Conservation (phyloP, 2,329 filamentous ascomycete species). For the Pestalotiopsis sp. region DNA sequence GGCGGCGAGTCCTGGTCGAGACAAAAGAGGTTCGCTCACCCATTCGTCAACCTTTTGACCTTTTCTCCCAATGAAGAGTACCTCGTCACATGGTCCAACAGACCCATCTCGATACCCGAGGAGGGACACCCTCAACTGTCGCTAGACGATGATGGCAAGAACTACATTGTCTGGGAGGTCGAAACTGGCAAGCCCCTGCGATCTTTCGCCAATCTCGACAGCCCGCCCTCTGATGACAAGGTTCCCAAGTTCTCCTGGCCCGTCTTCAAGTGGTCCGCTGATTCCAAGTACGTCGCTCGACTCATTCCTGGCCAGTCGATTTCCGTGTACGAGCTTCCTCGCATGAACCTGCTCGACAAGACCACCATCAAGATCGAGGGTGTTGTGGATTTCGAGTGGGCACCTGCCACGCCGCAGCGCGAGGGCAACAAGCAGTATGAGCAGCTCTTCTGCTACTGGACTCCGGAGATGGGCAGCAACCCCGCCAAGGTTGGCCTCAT, state of each 20-base stretch:
- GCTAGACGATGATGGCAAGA: slow-evolving; percentile 95
- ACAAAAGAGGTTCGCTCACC: slow-evolving; percentile 91
- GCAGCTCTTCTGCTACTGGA: slow-evolving; percentile 98
- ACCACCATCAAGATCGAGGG: slow-evolving; percentile 94
- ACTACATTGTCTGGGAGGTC: slow-evolving; percentile 98
- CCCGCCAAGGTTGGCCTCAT: slow-evolving; percentile 96
- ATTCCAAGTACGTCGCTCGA: slow-evolving; percentile 95
- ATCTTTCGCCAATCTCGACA: slow-evolving; percentile 89
- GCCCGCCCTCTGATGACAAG: slow-evolving; percentile 64
- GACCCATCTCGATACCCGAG: slow-evolving; percentile 90
- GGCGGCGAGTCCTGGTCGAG: slow-evolving; percentile 87
- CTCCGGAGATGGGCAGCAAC: slow-evolving; percentile 95
- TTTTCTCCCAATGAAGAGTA: slow-evolving; percentile 95
- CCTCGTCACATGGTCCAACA: slow-evolving; percentile 94
- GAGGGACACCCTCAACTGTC: slow-evolving; percentile 81
- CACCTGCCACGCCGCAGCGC: slow-evolving; percentile 78
- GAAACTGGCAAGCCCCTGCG: slow-evolving; percentile 86
- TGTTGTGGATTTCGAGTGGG: slow-evolving; percentile 98
- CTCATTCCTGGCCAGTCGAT: slow-evolving; percentile 88
- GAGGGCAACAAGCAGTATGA: slow-evolving; percentile 91
- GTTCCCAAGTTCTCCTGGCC: slow-evolving; percentile 95
- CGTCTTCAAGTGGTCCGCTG: slow-evolving; percentile 98
- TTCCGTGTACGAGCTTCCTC: slow-evolving; percentile 85
- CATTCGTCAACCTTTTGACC: slow-evolving; percentile 92
- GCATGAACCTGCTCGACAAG: slow-evolving; percentile 90